A percentile compares a stretch with the other conserved stretches of the same genome.
phyloP scores from a whole-genome alignment of 1,139 yeast species.

The Pichiaceae sp. region DNA sequence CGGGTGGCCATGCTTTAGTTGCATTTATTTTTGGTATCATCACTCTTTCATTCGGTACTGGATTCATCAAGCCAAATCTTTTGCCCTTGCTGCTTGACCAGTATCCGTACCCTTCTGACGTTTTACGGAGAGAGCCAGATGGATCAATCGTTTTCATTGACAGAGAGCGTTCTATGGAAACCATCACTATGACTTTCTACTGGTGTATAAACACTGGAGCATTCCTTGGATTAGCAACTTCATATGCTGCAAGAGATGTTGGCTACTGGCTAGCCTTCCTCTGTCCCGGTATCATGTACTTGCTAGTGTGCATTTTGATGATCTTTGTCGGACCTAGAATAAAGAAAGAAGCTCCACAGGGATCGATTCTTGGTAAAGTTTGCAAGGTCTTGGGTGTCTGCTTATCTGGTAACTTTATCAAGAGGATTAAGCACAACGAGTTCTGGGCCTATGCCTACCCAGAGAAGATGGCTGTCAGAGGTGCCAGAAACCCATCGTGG shows the following conservation, averaged over 20 bases:
- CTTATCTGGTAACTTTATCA: conserved; percentile 33
- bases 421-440: conserved; percentile 31
- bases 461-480: conserved; percentile 36
- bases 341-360: conserved; percentile 33
- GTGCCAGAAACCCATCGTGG: conserved; percentile 33
- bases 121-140: conserved; percentile 45
- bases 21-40: conserved; percentile 31
- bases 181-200: conserved; percentile 70
- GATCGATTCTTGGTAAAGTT: conserved; percentile 40
- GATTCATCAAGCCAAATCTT: conserved; percentile 42
- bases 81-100: conserved; percentile 43
- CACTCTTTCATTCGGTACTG: conserved; percentile 35
- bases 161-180: conserved; percentile 63
- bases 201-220: conserved; percentile 78
- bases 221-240: conserved; percentile 68
- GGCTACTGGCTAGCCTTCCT: conserved; percentile 78
- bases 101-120: conserved; percentile 45
- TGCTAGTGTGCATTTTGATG: conserved; percentile 11
- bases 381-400: conserved; percentile 33
- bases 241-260: conserved; percentile 57
- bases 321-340: conserved; percentile 17
- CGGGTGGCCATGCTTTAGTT: conserved; percentile 28
- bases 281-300: conserved; percentile 44
- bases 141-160: conserved; percentile 71
- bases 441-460: conserved; percentile 57